Evolutionary conservation across 2,329 filamentous ascomycete genomes (phyloP).

Genomic region (Xylaria sp.): DNA sequence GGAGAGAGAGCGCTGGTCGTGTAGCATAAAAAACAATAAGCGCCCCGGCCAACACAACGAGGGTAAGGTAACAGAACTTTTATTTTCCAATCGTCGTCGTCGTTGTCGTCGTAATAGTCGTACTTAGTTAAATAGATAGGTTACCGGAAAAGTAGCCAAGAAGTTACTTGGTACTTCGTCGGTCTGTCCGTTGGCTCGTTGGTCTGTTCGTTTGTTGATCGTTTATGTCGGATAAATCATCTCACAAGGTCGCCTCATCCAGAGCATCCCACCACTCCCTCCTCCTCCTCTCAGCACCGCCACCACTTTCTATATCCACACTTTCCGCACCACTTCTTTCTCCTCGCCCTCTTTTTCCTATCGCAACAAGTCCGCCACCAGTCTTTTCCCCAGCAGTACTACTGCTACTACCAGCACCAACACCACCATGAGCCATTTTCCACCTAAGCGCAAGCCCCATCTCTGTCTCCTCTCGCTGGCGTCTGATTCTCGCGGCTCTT

Average conservation of each 20-base stretch:
- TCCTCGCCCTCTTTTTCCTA: background rate
- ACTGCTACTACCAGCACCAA: background rate
- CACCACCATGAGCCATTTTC: constrained; percentile 1
- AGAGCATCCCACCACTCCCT: constrained; percentile 56
- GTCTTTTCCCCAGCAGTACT: constrained; percentile 38
- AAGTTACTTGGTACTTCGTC: background rate
- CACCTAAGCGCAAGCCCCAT: constrained; percentile 60
- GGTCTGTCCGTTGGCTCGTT: background rate
- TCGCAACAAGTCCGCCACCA: background rate
- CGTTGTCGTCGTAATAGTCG: background rate
- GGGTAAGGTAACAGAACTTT: too few species aligned
- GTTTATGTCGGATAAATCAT: background rate
- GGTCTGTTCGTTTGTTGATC: background rate
- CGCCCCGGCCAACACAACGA: too few species aligned
- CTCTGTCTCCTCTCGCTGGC: constrained; percentile 60
- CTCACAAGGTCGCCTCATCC: constrained; percentile 37
- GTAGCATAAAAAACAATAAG: too few species aligned
- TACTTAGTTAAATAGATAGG: background rate
- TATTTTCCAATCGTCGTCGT: too few species aligned
- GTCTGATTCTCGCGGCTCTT: constrained; percentile 50
- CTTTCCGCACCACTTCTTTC: constrained; percentile 50
- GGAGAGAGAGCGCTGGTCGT: background rate
- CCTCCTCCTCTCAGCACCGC: constrained; percentile 29
- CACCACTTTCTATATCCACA: constrained; percentile 20
- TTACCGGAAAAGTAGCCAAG: background rate